These are phyloP conservation scores for Scutellaria barbata DNA, from an alignment of 257 asterid species.

Conservation along the genomic window DNA sequence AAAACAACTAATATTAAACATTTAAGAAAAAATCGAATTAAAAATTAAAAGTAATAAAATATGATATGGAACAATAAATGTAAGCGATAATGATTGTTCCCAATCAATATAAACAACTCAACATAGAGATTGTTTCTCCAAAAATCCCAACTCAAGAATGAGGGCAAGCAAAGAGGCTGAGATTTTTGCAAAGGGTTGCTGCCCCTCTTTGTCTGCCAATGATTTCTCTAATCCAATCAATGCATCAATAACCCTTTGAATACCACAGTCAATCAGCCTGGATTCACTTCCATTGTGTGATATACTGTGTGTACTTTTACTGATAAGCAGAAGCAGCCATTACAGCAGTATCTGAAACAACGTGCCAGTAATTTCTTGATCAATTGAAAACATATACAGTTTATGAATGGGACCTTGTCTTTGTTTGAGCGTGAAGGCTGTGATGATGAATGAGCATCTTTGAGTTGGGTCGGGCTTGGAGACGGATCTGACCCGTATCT, in stretches of 20 bases:
- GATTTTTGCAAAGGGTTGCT: background rate
- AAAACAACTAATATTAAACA: no score
- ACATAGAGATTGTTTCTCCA: no score
- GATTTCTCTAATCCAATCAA: background rate
- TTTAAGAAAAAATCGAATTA: no score
- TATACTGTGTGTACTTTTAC: no score
- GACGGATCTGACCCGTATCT: conserved; percentile 46
- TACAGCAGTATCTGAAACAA: background rate
- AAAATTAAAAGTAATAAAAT: no score
- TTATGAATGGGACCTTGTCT: no score
- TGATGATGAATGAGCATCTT: conserved; percentile 39
- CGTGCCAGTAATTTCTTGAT: no score
- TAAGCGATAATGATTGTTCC: no score
- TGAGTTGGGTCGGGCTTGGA: conserved; percentile 40
- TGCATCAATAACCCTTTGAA: background rate
- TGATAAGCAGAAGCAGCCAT: no score
- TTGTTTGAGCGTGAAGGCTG: conserved; percentile 21
- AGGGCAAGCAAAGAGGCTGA: background rate
- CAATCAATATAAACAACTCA: no score
- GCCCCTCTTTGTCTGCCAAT: background rate
- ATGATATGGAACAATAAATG: no score
- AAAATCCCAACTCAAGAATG: background rate
- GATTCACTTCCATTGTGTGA: background rate
- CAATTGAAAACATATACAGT: no score
- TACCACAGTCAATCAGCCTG: background rate